Evolutionary conservation across 192 early-diverging fungal species (phyloP).

Genomic region (Piromyces finnis): DNA sequence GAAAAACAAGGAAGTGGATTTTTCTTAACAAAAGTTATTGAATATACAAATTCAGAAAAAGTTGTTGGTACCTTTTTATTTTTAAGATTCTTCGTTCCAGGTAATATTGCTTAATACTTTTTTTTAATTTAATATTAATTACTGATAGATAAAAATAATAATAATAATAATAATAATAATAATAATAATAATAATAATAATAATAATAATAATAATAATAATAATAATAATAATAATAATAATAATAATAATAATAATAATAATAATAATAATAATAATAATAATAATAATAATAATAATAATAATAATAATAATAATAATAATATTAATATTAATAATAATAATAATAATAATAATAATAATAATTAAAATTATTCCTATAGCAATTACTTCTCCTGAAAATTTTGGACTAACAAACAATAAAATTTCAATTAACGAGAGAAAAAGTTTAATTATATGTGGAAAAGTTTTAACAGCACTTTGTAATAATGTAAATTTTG

Average conservation of each 20-base stretch:
- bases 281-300: neutral
- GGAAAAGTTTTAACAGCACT: slow-evolving; percentile 33
- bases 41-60: slow-evolving; percentile 15
- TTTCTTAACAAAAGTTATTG: neutral
- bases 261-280: neutral
- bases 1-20: neutral
- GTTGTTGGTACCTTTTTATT: slow-evolving; percentile 49
- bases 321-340: too few species aligned
- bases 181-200: neutral
- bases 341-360: neutral
- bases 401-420: slow-evolving; percentile 22
- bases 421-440: slow-evolving; percentile 8
- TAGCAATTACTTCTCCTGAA: slow-evolving; percentile 31
- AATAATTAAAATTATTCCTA: too few species aligned
- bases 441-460: slow-evolving; percentile 27
- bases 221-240: neutral
- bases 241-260: neutral
- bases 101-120: slow-evolving; percentile 7
- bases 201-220: neutral
- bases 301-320: neutral
- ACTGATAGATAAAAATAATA: too few species aligned
- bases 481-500: slow-evolving; percentile 42
- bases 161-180: neutral
- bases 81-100: slow-evolving; percentile 33
- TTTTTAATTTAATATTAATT: too few species aligned